Conservation (phyloP, 352 stramenopile species). For the Globisporangium heterothallicum region DNA sequence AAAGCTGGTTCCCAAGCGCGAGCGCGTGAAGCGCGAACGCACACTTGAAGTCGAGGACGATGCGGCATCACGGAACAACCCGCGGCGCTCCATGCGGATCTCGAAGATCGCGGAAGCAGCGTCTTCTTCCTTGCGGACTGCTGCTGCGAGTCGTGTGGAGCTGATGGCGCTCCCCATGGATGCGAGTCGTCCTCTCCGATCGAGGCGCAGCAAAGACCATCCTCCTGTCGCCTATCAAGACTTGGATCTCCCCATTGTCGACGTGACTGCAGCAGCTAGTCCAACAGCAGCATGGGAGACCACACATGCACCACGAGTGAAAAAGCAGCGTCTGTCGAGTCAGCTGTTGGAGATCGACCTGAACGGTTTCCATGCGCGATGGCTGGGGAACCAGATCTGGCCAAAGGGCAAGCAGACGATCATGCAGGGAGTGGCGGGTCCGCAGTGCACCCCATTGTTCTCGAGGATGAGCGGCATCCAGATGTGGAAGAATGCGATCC, state of each 20-base stretch:
- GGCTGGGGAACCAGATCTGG: constrained; percentile 46
- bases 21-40: background rate
- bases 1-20: constrained; percentile 3
- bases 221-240: background rate
- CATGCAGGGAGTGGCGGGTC: constrained; percentile 48
- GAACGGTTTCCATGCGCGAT: constrained; percentile 35
- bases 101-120: constrained; percentile 2
- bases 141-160: background rate
- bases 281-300: background rate
- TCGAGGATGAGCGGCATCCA: constrained; percentile 47
- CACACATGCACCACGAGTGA: background rate
- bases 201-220: background rate
- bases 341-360: constrained; percentile 30
- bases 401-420: constrained; percentile 42
- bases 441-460: constrained; percentile 19
- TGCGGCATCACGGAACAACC: background rate
- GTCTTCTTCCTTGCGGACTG: background rate
- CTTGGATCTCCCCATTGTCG: constrained; percentile 11
- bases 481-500: constrained; percentile 45
- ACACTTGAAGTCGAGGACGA: background rate
- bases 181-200: background rate
- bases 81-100: constrained; percentile 22
- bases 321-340: constrained; percentile 13
- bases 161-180: background rate
- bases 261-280: background rate